Percentiles rank a stretch among this genome's conserved stretches.
These are phyloP conservation scores for Paragyromitra xinjiangensis DNA, from an alignment of 495 filamentous ascomycete genomes.

Conservation along the genomic window DNA sequence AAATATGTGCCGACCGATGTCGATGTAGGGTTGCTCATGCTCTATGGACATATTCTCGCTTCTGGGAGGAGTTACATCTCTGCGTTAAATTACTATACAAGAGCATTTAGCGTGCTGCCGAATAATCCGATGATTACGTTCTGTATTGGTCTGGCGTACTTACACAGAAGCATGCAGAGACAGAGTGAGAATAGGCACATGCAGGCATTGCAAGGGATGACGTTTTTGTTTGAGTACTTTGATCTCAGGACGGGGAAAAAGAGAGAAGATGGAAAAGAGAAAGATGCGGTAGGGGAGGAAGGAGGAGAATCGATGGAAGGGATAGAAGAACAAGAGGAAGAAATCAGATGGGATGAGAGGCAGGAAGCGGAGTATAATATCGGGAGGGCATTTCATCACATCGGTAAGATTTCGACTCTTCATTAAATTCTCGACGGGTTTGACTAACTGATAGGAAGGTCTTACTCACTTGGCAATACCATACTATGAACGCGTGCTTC, in stretches of 20 bases:
- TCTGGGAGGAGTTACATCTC: slow-evolving; percentile 78
- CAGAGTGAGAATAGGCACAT: slow-evolving; percentile 90
- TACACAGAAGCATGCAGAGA: slow-evolving; percentile 85
- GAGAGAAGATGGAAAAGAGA: slow-evolving; percentile 10
- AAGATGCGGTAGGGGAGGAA: neutral
- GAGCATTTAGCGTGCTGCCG: slow-evolving; percentile 81
- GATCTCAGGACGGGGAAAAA: slow-evolving; percentile 60
- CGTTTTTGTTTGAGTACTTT: slow-evolving; percentile 82
- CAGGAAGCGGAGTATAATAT: slow-evolving; percentile 94
- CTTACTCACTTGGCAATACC: slow-evolving; percentile 78
- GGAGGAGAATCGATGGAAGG: neutral
- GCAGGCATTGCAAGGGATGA: slow-evolving; percentile 80
- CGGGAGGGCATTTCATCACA: slow-evolving; percentile 78
- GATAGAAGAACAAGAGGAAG: neutral
- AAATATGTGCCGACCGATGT: slow-evolving; percentile 62
- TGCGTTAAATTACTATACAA: slow-evolving; percentile 89
- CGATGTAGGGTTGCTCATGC: slow-evolving; percentile 78
- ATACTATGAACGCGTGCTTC: slow-evolving; percentile 71
- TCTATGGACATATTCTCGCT: slow-evolving; percentile 89
- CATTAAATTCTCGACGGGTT: neutral
- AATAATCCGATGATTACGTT: slow-evolving; percentile 80
- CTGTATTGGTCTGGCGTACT: slow-evolving; percentile 74
- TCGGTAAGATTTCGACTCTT: slow-evolving; percentile 62
- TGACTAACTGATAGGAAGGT: slow-evolving; percentile 56
- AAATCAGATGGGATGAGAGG: slow-evolving; percentile 55